Evolutionary conservation across 1,284 basidiomycete species (phyloP).

Genomic region (Phellinidium pouzarii): DNA sequence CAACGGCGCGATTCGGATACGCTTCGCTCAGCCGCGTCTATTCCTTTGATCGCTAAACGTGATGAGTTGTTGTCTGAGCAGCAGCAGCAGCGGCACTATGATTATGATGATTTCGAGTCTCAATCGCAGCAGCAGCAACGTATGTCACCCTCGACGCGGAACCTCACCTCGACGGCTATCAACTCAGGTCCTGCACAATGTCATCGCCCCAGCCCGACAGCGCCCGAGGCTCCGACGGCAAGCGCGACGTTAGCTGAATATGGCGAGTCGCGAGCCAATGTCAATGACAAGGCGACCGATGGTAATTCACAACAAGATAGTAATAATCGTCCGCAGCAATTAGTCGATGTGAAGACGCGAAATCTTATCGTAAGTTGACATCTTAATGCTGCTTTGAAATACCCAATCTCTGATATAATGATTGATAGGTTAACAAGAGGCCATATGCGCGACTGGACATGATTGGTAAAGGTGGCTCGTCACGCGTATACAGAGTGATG

Average conservation of each 20-base stretch:
- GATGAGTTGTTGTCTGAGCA: not conserved
- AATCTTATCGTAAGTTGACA: conserved; percentile 2
- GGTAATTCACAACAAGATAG: conserved; percentile 22
- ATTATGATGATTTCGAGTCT: too few relatives aligned
- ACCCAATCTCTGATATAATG: not conserved
- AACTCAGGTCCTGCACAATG: conserved; percentile 2
- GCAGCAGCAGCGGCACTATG: not conserved
- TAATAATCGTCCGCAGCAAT: conserved; percentile 5
- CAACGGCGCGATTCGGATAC: conserved; percentile 70
- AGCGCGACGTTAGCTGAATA: conserved; percentile 31
- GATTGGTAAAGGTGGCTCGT: conserved; percentile 88
- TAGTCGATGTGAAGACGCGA: not conserved
- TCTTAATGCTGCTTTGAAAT: conserved; percentile 5
- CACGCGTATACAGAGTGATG: conserved; percentile 88
- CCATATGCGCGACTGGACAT: conserved; percentile 78
- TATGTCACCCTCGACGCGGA: conserved; percentile 19
- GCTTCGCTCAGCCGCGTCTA: conserved; percentile 39
- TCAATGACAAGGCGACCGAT: conserved; percentile 21
- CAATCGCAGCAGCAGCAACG: conserved; percentile 11
- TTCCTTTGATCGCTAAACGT: conserved; percentile 19
- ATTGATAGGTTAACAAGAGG: conserved; percentile 67
- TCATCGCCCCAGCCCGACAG: conserved; percentile 57
- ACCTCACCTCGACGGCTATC: conserved; percentile 8
- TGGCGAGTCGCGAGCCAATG: conserved; percentile 16
- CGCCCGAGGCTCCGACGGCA: conserved; percentile 46